These are phyloP conservation scores for Candida albicans DNA, from an alignment of 1,139 yeast species.

Conservation along the genomic window DNA sequence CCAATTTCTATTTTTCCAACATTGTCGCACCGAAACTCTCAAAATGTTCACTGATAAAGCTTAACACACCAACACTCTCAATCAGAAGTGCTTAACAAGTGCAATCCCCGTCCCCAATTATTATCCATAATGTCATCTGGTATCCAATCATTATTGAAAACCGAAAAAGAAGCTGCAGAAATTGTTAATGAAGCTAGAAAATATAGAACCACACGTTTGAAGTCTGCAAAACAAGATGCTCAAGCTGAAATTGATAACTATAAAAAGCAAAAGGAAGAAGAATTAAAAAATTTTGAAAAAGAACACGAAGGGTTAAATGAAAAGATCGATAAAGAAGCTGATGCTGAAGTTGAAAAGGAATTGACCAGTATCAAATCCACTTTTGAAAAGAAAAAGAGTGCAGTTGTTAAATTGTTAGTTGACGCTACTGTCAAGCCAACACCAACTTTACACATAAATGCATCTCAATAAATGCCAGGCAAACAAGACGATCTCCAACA, in stretches of 20 bases:
- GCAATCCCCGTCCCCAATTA: too few relatives aligned
- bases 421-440: slow-evolving; percentile 79
- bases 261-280: slow-evolving; percentile 80
- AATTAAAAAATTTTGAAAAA: slow-evolving; percentile 69
- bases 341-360: slow-evolving; percentile 57
- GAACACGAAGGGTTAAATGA: slow-evolving; percentile 69
- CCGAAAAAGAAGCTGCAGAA: slow-evolving; percentile 96
- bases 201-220: slow-evolving; percentile 82
- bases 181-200: slow-evolving; percentile 89
- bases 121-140: slow-evolving; percentile 34
- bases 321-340: slow-evolving; percentile 72
- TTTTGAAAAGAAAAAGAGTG: slow-evolving; percentile 60
- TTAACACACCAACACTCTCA: too few relatives aligned
- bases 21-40: neutral
- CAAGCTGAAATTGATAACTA: slow-evolving; percentile 84
- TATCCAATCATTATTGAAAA: slow-evolving; percentile 49
- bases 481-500: too few relatives aligned
- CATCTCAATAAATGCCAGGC: slow-evolving; percentile 23
- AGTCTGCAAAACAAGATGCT: slow-evolving; percentile 94
- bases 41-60: slow-evolving; percentile 50
- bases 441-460: slow-evolving; percentile 82
- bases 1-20: neutral
- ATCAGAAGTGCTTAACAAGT: too few relatives aligned
- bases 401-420: slow-evolving; percentile 73
- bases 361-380: slow-evolving; percentile 61